Conservation (phyloP, 78 protist genomes). For the Dictyostelium purpureum region DNA sequence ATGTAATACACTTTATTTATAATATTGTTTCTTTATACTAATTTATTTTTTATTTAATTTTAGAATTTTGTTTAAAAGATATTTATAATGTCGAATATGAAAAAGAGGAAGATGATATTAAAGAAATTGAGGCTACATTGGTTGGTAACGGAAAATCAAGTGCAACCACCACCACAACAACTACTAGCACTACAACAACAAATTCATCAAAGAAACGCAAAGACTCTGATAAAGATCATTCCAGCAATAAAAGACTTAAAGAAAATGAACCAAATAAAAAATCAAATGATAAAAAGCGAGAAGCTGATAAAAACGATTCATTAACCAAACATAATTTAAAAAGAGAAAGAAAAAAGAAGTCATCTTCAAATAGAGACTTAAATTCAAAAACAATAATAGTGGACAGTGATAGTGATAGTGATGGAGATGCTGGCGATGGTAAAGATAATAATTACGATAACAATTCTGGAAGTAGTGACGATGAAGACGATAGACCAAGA, state of each 20-base stretch:
- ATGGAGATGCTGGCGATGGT: not conserved
- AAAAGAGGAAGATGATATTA: not conserved
- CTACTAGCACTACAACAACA: not conserved
- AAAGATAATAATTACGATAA: not conserved
- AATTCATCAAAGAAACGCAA: not conserved
- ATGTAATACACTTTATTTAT: not conserved
- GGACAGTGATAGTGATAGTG: too few relatives aligned
- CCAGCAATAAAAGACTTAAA: not conserved
- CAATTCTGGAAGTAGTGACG: not conserved
- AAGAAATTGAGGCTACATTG: not conserved
- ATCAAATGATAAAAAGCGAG: too few relatives aligned
- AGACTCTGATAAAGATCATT: not conserved
- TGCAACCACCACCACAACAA: not conserved
- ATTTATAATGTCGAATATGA: slow-evolving; percentile 34
- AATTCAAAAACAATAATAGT: not conserved
- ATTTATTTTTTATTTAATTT: not conserved
- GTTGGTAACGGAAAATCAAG: not conserved
- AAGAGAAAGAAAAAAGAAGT: not conserved
- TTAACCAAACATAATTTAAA: not conserved
- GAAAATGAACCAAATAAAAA: not conserved
- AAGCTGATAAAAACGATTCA: not conserved
- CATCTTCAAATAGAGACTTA: not conserved
- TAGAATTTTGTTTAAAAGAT: slow-evolving; percentile 65
- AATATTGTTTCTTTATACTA: not conserved
- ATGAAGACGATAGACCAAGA: not conserved